Evolutionary conservation across 352 stramenopile species (phyloP), one percentile per base, ranked within the genome.

Genomic region (Pythium scleroteichum): DNA sequence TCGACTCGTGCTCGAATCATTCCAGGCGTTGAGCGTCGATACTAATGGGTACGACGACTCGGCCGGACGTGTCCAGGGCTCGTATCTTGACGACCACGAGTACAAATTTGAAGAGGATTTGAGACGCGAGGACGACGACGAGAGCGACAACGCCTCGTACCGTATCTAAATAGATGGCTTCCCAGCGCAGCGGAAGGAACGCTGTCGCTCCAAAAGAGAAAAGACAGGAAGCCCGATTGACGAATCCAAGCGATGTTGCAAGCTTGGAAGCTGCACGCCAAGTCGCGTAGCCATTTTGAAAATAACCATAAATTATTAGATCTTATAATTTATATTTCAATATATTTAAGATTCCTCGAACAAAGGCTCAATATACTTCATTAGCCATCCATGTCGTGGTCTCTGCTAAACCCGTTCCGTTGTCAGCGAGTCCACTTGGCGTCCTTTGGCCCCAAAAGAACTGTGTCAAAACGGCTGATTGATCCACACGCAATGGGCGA

Each of bases 11-110:
- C 49, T 89, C 40, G 75, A 86, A 10, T 72, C 71, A 9, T 75
- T 85, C 40, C 71, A 75, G 24, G 65, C 76, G 7, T 55, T 87
- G 26, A 85, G 75, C 33, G 67, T 73, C 5, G 77, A 79, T 22
- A 72, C 80, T 27, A n/a, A 42, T 16, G 48, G 42, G n/a, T 26
- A 27, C 16, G 27, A 42, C 22, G 39, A 60, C 27, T 53, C 41
- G 27, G 20, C 41, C 5, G 14, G 41, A 20, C 40, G 45, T 10
- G 29, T 32, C n/a, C 32, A 26, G 12, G 29, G 35, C 17, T 57
- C 56, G 33, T 63, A 63, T 20, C 49, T 63, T 24, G 56, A 63
- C 20, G 20, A 63, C 7, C 38, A 52, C 2, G 54, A 35, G 5
- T 35, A 35, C 29, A 35, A 35, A 5, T 35, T 10, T 10, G 29